Evolutionary conservation across 179 eudicot genomes (phyloP), one percentile per base, ranked within the genome.

Genomic region (Corrigiola litoralis): DNA sequence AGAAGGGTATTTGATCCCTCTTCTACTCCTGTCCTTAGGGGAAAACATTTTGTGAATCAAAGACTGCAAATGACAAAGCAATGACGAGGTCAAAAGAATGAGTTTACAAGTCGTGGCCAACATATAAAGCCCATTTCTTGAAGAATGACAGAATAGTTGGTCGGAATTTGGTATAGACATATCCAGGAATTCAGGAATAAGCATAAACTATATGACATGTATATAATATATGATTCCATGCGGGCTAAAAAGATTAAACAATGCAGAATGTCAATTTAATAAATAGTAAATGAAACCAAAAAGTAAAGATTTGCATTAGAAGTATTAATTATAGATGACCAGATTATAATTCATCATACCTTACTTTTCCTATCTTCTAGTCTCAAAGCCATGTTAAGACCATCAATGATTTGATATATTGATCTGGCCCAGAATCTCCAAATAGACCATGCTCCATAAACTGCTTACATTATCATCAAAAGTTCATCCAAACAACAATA

Each of bases 41-140:
- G 81, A 46, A 51, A 82, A 79, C 73, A 82, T 67, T 66, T 74
- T 79, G 37, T 66, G 73, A 58, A 82, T 68, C 40, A 82, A 79
- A 27, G 84, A 79, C 86, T 79, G 82, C 53, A 73, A 65, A 45
- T 27, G 29, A 47, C 6, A 32, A 24, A 28, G 25, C 5, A 42
- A 53, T n/a, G 23, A 27, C 4, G 4, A 48, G 37, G 63, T 48
- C 58, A 75, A 66, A 70, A 28, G 13, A 21, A 36, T 41, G 33
- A 54, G 51, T 55, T 36, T 20, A 32, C 53, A 31, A 49, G 50
- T 44, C 17, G 58, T 73, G 79, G 72, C 37, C 62, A 61, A 58
- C 75, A 60, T 47, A 62, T 66, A 65, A 65, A 68, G 53, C 55
- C 34, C 8, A 18, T 21, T 48, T 67, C 46, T n/a, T 58, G 17